Base-by-base conservation (phyloP, 2,329 filamentous ascomycete species). In the Fusarium sp. region DNA sequence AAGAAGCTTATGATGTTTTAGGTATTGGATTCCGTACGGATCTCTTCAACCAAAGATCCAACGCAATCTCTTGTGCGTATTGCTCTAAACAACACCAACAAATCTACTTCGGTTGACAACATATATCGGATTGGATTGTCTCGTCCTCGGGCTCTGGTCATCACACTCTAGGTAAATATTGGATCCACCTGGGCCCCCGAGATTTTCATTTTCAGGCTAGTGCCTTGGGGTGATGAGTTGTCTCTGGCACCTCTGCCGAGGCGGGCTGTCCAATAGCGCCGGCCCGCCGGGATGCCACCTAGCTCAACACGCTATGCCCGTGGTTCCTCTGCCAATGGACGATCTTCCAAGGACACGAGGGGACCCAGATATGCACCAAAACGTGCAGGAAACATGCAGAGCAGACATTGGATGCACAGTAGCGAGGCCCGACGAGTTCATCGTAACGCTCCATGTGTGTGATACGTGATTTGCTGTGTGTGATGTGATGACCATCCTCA, bases 191-290 rank as follows among this genome's bases (percentile, higher is more conserved):
- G 64, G 59, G 54, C 45, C 66, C 66, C 63, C 62, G 37, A 62
- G 66, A 55, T 39, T 54, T 39, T 38, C 49, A 38, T 71, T 71
- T 56, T 57, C 58, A 69, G 39, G 69, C 68, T 71, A 71, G 69
- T 63, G 58, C 44, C 58, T 66, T 55, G 70, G 63, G 69, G 60
- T 82, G 81, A 82, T 83, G 81, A 79, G 81, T 73, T 83, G 81
- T 81, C 81, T 80, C 60, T 82, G 79, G 80, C 76, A 81, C 80
- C 81, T 80, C 60, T 82, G 79, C 80, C 76, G 80, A 76, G 46
- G 71, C 73, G 73, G 41, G 73, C 74, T 79, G 73, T 69, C 81
- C 81, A 82, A 83, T 83, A 70, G 76, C 69, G 74, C 73, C 68
- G 61, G 73, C 63, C 49, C 55, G 72, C 78, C 73, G 72, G 74